phyloP scores from a whole-genome alignment of 1,284 basidiomycete genomes.

The Schizopora paradoxa region DNA sequence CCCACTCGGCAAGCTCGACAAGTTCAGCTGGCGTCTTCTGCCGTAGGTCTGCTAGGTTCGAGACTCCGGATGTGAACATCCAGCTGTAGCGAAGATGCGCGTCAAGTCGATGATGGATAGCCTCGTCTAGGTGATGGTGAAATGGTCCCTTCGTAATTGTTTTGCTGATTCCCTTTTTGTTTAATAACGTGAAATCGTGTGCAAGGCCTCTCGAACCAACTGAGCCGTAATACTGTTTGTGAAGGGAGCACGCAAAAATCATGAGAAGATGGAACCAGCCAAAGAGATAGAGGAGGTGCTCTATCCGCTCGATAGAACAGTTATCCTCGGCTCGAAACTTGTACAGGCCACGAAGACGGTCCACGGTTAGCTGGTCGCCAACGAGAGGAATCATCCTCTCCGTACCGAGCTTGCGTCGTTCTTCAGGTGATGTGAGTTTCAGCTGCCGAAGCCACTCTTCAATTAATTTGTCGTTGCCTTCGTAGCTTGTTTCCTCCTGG shows the following conservation, averaged over 20 bases:
- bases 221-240: slow-evolving; percentile 27
- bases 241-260: slow-evolving; percentile 22
- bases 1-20: slow-evolving; percentile 18
- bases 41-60: slow-evolving; percentile 23
- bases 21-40: slow-evolving; percentile 23
- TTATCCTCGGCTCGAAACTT: not conserved
- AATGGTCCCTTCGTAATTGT: slow-evolving; percentile 27
- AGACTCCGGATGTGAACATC: slow-evolving; percentile 19
- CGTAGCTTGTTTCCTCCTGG: slow-evolving; percentile 21
- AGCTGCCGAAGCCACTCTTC: slow-evolving; percentile 16
- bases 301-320: slow-evolving; percentile 4
- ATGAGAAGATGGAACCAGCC: slow-evolving; percentile 6
- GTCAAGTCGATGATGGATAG: slow-evolving; percentile 26
- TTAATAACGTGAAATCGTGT: slow-evolving; percentile 25
- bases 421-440: slow-evolving; percentile 4
- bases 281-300: not conserved
- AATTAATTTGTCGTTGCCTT: slow-evolving; percentile 20
- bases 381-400: slow-evolving; percentile 16
- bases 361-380: slow-evolving; percentile 2
- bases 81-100: slow-evolving; percentile 29
- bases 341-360: not conserved
- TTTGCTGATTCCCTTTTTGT: slow-evolving; percentile 23
- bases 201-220: slow-evolving; percentile 19
- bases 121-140: slow-evolving; percentile 29
- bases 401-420: not conserved